Conservation (phyloP, 371 early-diverging fungal genomes). For the Lichtheimia ramosa region DNA sequence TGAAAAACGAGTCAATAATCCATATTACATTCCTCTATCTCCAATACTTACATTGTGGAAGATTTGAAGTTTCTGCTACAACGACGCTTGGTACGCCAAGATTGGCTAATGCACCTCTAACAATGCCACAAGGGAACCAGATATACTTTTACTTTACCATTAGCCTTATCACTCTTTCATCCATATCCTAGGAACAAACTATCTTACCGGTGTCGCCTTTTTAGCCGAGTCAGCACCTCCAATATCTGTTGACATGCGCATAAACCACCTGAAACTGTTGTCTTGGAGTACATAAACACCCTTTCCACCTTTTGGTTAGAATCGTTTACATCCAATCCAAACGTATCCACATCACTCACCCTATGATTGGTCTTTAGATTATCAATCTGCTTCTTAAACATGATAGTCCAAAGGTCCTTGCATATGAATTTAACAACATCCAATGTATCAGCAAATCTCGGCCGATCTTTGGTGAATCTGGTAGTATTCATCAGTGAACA, state of each 20-base stretch:
- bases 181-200: neutral
- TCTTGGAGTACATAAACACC: slow-evolving; percentile 98
- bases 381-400: slow-evolving; percentile 95
- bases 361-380: slow-evolving; percentile 97
- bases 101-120: slow-evolving; percentile 89
- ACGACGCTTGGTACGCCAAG: slow-evolving; percentile 88
- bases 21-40: neutral
- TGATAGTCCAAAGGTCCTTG: slow-evolving; percentile 93
- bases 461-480: slow-evolving; percentile 80
- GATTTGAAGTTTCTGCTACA: slow-evolving; percentile 80
- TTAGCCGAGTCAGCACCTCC: slow-evolving; percentile 77
- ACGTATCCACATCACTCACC: slow-evolving; percentile 41
- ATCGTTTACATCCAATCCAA: neutral
- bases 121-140: slow-evolving; percentile 94
- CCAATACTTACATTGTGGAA: slow-evolving; percentile 84
- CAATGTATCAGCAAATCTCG: slow-evolving; percentile 86
- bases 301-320: slow-evolving; percentile 34
- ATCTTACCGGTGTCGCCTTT: slow-evolving; percentile 74
- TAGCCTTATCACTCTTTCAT: neutral
- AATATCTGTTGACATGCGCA: slow-evolving; percentile 81
- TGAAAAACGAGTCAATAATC: neutral
- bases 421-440: slow-evolving; percentile 97
- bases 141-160: slow-evolving; percentile 61
- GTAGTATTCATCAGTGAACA: neutral
- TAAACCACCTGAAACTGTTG: slow-evolving; percentile 93